Evolutionary conservation across 495 filamentous ascomycete species (phyloP).

Genomic region (Tuber brumale): DNA sequence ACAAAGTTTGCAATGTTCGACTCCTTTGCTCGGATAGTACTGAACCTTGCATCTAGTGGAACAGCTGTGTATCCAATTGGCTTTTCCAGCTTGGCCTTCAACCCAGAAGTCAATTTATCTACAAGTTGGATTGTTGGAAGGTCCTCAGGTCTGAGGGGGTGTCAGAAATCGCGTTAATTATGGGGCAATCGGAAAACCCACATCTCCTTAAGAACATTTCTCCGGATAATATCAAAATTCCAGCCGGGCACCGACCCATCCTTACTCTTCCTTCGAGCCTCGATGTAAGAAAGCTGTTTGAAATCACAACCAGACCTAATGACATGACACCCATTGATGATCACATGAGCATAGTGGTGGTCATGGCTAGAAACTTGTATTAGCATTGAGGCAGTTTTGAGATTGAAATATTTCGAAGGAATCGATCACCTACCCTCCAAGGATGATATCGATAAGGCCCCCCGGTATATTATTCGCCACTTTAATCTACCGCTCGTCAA

Average conservation of each 20-base stretch:
- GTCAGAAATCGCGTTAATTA: neutral
- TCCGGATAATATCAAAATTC: slow-evolving; percentile 69
- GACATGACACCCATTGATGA: slow-evolving; percentile 71
- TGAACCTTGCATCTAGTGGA: slow-evolving; percentile 77
- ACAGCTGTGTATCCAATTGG: slow-evolving; percentile 73
- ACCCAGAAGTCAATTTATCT: slow-evolving; percentile 58
- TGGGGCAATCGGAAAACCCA: slow-evolving; percentile 9
- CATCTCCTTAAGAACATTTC: slow-evolving; percentile 58
- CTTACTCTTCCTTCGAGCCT: slow-evolving; percentile 54
- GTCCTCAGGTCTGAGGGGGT: slow-evolving; percentile 53
- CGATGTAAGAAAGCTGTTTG: slow-evolving; percentile 82
- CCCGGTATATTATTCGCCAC: slow-evolving; percentile 60
- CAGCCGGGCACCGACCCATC: slow-evolving; percentile 50
- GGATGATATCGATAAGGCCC: slow-evolving; percentile 70
- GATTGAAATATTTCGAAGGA: neutral
- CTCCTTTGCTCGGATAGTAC: slow-evolving; percentile 67
- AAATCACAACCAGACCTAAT: slow-evolving; percentile 82
- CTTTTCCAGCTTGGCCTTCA: slow-evolving; percentile 70
- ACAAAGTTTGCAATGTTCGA: slow-evolving; percentile 86
- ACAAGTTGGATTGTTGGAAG: slow-evolving; percentile 53
- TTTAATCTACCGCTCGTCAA: slow-evolving; percentile 50
- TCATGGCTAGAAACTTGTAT: slow-evolving; percentile 53
- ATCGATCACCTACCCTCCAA: slow-evolving; percentile 54
- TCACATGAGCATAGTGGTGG: slow-evolving; percentile 71
- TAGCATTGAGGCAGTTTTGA: slow-evolving; percentile 6